phyloP scores from a whole-genome alignment of 768 basidiomycete species.

The Hortiboletus flavorubellus region DNA sequence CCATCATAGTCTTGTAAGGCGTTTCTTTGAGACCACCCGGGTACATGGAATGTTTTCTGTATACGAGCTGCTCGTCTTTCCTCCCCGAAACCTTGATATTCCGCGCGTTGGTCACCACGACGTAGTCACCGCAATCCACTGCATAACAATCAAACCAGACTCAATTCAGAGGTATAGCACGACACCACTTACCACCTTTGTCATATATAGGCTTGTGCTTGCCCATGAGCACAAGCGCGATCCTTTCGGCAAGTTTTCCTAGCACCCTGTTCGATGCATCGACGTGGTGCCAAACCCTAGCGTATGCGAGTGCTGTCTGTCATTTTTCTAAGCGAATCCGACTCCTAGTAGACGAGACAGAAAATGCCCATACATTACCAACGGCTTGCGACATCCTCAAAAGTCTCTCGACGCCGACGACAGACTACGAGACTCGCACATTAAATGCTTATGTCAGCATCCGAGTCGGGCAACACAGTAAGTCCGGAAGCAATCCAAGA shows the following conservation, averaged over 20 bases:
- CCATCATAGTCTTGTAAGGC: constrained; percentile 80
- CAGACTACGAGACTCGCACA: neutral
- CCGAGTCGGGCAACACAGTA: neutral
- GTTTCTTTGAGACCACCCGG: constrained; percentile 93
- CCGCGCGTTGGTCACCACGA: constrained; percentile 88
- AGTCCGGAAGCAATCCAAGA: neutral
- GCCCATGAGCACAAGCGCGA: constrained; percentile 96
- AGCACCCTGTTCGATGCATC: constrained; percentile 88
- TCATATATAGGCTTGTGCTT: constrained; percentile 99
- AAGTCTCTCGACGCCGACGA: neutral
- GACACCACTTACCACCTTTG: constrained; percentile 62
- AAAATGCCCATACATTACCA: constrained; percentile 62
- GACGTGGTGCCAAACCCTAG: constrained; percentile 95
- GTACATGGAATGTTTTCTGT: constrained; percentile 87
- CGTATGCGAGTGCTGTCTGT: constrained; percentile 92
- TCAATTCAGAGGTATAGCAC: neutral
- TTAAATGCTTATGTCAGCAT: neutral
- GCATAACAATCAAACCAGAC: neutral
- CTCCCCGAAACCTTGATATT: constrained; percentile 84
- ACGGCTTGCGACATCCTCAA: constrained; percentile 74
- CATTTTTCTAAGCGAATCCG: neutral
- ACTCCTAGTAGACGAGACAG: neutral
- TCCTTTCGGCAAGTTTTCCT: constrained; percentile 91
- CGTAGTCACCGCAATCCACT: constrained; percentile 99
- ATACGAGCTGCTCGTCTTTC: constrained; percentile 84